Base-by-base conservation (phyloP, 2,329 filamentous ascomycete genomes). In the Arthroderma sp. region DNA sequence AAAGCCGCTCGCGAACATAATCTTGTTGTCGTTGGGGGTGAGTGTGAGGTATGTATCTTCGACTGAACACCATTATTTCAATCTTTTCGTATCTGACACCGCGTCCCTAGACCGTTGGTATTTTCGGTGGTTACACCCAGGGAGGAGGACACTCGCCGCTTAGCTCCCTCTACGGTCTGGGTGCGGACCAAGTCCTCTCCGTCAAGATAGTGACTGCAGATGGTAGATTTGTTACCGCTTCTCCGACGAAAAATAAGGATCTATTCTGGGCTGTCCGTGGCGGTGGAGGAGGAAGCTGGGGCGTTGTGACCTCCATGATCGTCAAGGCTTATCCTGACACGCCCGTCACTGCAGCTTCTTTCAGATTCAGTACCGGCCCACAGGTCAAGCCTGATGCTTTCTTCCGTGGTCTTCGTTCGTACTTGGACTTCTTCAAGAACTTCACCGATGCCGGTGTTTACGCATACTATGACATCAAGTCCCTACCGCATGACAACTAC, bases 181-280 rank as follows among this genome's bases (percentile, higher is more conserved):
- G 61, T 8, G 76, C 75, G 0, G 78, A 82, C 50, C 71, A 82
- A 40, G 67, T 72, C 0, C 62, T 82, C 1, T 66, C 72, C 48
- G 73, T 66, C 43, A 67, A 77, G 47, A 72, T 78, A 1, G 65
- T 82, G 9, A 73, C 69, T 4, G 71, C 66, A 0, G 55, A 57
- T 10, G 75, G 77, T 2, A 47, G 64, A 10, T 53, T 70, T n/a
- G 48, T 78, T 1, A 68, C 58, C 2, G 74, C 74, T 0, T 69
- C 64, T 2, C 65, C 62, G 0, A 54, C 51, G 0, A 48, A 69
- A 30, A 73, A 80, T 50, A 46, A 62, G 0, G 77, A 81, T 40
- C 63, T 82, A 1, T 81, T 75, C 61, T 83, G 77, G 77, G 78
- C 78, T 1, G 57, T 80, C 1, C 65, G 66, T 36, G 77, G 77